Evolutionary conservation across 345 rosid species (phyloP).

Genomic region (Eucalyptus coolabah): DNA sequence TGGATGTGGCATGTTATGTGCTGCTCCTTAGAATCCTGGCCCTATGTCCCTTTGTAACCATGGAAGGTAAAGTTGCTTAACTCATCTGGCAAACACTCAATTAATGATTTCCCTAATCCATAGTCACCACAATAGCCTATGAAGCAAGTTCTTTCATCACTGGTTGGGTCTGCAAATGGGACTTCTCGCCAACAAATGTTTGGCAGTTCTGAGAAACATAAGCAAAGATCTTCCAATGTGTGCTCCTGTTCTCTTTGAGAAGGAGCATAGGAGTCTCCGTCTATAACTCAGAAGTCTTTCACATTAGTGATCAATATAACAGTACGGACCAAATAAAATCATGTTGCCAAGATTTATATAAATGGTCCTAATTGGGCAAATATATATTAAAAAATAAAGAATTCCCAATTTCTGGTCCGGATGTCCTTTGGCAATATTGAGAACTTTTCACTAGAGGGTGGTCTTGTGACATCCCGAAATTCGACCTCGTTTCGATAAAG

Average conservation of each 20-base stretch:
- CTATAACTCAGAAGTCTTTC: background rate
- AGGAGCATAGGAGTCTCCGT: background rate
- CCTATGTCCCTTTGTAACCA: background rate
- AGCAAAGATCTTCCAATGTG: background rate
- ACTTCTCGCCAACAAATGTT: background rate
- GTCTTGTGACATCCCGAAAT: too few species aligned
- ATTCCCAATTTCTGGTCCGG: background rate
- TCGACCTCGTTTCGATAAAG: too few species aligned
- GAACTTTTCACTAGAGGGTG: background rate
- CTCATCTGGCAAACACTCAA: background rate
- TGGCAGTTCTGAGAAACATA: background rate
- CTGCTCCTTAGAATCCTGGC: background rate
- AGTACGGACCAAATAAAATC: background rate
- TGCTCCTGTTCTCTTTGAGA: background rate
- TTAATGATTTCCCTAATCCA: background rate
- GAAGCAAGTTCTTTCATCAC: background rate
- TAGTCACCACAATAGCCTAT: background rate
- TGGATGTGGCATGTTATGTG: background rate
- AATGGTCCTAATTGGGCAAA: background rate
- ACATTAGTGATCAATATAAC: background rate
- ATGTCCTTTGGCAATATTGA: background rate
- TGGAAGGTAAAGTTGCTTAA: background rate
- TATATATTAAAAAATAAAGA: background rate
- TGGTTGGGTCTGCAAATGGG: background rate
- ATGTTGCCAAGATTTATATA: background rate